Conservation (phyloP, 2,329 filamentous ascomycete species). For the Chaetomium olivaceum region DNA sequence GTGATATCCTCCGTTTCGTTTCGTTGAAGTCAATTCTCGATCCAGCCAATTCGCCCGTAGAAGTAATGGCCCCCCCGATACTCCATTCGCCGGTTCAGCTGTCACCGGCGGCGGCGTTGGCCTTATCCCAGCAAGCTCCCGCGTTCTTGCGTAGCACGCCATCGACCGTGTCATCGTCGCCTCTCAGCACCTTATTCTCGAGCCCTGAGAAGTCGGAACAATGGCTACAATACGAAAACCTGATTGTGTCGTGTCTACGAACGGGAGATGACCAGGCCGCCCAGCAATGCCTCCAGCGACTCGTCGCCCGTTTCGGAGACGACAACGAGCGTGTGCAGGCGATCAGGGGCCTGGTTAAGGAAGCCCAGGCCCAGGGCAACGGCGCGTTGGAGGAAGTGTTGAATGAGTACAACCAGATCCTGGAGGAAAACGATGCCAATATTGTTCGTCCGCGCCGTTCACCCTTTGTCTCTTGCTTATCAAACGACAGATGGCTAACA, state of each 20-base stretch:
- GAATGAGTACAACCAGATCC: constrained; percentile 72
- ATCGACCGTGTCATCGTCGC: constrained; percentile 56
- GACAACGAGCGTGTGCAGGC: constrained; percentile 86
- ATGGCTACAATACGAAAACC: constrained; percentile 85
- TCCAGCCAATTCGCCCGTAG: neutral
- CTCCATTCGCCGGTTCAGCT: constrained; percentile 59
- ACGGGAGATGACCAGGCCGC: constrained; percentile 82
- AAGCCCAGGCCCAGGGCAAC: constrained; percentile 71
- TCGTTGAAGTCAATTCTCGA: neutral
- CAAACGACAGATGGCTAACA: constrained; percentile 27
- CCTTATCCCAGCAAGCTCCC: constrained; percentile 63
- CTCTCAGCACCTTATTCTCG: constrained; percentile 54
- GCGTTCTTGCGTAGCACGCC: constrained; percentile 55
- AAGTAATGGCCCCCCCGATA: constrained; percentile 53
- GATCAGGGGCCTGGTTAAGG: constrained; percentile 77
- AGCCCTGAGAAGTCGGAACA: constrained; percentile 72
- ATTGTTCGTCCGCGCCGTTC: constrained; percentile 59
- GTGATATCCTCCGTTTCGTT: neutral
- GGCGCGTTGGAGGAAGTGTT: constrained; percentile 68
- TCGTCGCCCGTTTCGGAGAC: constrained; percentile 77
- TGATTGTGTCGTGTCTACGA: constrained; percentile 79
- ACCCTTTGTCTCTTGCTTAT: neutral
- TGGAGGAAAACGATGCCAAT: constrained; percentile 74
- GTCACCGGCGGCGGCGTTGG: constrained; percentile 55
- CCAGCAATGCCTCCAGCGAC: constrained; percentile 69